Conservation (phyloP, 768 basidiomycete species). For the Cyclocybe aegerita region DNA sequence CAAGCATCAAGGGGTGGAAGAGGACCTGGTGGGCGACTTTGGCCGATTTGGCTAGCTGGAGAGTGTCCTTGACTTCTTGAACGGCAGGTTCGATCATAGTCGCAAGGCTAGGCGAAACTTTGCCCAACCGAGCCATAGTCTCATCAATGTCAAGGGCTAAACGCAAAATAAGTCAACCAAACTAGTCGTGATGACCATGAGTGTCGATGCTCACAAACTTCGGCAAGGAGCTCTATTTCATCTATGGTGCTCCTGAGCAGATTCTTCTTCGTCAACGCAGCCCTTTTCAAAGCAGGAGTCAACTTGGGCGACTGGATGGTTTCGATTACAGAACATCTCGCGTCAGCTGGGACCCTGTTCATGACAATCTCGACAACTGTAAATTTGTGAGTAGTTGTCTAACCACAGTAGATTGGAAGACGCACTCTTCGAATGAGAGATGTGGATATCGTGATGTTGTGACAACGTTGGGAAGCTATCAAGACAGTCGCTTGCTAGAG, state of each 20-base stretch:
- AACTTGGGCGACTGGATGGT: constrained; percentile 68
- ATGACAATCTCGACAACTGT: constrained; percentile 69
- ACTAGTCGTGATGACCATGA: background rate
- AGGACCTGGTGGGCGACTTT: constrained; percentile 64
- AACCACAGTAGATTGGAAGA: constrained; percentile 4
- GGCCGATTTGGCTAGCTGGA: constrained; percentile 57
- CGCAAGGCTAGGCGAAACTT: constrained; percentile 52
- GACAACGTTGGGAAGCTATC: constrained; percentile 70
- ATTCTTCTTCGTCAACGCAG: constrained; percentile 67
- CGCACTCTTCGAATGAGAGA: constrained; percentile 78
- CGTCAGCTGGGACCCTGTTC: constrained; percentile 56
- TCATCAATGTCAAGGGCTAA: constrained; percentile 65
- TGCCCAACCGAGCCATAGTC: constrained; percentile 56
- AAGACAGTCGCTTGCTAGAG: constrained; percentile 65
- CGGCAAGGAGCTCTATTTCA: constrained; percentile 69
- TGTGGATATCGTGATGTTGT: constrained; percentile 69
- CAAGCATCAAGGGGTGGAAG: constrained; percentile 76
- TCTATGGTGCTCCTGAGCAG: constrained; percentile 66
- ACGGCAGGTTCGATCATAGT: constrained; percentile 48
- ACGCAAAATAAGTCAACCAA: background rate
- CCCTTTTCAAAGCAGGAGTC: constrained; percentile 65
- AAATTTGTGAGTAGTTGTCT: constrained; percentile 2
- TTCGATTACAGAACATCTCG: constrained; percentile 57
- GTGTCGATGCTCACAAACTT: constrained; percentile 44
- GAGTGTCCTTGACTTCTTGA: constrained; percentile 61